Evolutionary conservation across 2,329 filamentous ascomycete species (phyloP), one percentile per base, ranked within the genome.

Genomic region (Ceratocystiopsis brevicomis): DNA sequence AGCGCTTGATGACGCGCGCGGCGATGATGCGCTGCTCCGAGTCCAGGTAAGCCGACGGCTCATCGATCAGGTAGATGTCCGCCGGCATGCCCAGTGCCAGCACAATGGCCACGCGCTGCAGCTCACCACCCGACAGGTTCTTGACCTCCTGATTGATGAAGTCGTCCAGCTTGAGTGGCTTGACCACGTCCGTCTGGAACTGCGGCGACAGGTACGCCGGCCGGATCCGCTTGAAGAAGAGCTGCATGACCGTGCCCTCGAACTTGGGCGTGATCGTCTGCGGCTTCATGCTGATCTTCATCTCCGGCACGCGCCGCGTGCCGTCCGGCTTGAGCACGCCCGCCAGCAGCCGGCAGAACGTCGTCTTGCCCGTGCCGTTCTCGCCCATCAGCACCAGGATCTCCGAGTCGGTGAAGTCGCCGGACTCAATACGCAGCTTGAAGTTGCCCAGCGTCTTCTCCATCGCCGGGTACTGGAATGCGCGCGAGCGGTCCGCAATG

Each of bases 171-270:
- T 93, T 95, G 48, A 98, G 75, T n/a, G 92, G 90, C 69, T 96
- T 96, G 67, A 96, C 92, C 45, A 98, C 92, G 61, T 98, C 90
- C 14, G 90, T 98, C 69, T 98, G 90, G 73, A 98, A 98, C 63
- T 98, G 90, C 30, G 90, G 90, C 53, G 79, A 90, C 54, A 98
- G 63, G 75, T 98, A 98, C 35, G 88, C 79, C 48, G 86, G 78
- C 73, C 94, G 94, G 65, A 98, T 98, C 69, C 90, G 88, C 79
- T 98, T 98, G 77, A 96, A 94, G 72, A 98, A 96, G 41, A 98
- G 73, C 63, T 95, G 86, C 49, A 90, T 85, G 46, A 98, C 90
- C 36, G 88, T 98, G 50, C 92, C 90, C 52, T 87, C 80, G 59
- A 94, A 98, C 64, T 95, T 98, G 58, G 90, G 90, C 3, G 87